Evolutionary conservation across 495 filamentous ascomycete genomes (phyloP).

Genomic region (Friedmanniomyces simplex): DNA sequence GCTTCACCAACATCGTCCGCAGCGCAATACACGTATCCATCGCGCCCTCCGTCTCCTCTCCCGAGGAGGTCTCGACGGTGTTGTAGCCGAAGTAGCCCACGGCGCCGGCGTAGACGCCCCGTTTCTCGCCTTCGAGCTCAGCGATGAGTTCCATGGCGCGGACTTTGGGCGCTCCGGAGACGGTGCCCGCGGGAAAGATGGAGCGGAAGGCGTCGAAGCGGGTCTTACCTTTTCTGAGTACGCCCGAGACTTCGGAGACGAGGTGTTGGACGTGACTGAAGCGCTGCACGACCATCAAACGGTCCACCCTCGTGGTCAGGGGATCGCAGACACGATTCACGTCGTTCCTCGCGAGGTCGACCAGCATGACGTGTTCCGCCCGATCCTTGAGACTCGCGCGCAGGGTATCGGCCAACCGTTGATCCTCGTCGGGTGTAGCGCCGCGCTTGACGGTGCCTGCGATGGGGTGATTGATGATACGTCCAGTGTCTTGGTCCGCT

Average conservation of each 20-base stretch:
- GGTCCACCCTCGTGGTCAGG: conserved; percentile 73
- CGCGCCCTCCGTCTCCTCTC: conserved; percentile 50
- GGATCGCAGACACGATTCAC: conserved; percentile 95
- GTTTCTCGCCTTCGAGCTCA: conserved; percentile 84
- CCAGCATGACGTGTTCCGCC: conserved; percentile 97
- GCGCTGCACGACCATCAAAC: conserved; percentile 88
- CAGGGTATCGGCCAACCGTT: conserved; percentile 65
- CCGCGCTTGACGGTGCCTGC: conserved; percentile 89
- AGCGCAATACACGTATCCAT: conserved; percentile 99
- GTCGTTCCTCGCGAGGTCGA: conserved; percentile 95
- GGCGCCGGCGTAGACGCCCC: conserved; percentile 93
- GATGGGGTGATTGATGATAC: conserved; percentile 94
- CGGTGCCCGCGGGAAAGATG: conserved; percentile 93
- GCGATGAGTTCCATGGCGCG: conserved; percentile 94
- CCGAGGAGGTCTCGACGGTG: conserved; percentile 34
- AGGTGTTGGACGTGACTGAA: conserved; percentile 97
- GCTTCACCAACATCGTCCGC: conserved; percentile 90
- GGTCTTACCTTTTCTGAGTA: conserved; percentile 69
- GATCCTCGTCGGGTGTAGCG: conserved; percentile 68
- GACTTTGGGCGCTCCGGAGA: conserved; percentile 90
- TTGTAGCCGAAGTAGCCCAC: conserved; percentile 84
- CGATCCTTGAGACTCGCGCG: conserved; percentile 78
- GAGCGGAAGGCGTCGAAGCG: conserved; percentile 89
- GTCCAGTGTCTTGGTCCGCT: conserved; percentile 54
- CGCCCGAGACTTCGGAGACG: conserved; percentile 85